Conservation (phyloP, 2,329 filamentous ascomycete species). For the Sporothrix protearum region DNA sequence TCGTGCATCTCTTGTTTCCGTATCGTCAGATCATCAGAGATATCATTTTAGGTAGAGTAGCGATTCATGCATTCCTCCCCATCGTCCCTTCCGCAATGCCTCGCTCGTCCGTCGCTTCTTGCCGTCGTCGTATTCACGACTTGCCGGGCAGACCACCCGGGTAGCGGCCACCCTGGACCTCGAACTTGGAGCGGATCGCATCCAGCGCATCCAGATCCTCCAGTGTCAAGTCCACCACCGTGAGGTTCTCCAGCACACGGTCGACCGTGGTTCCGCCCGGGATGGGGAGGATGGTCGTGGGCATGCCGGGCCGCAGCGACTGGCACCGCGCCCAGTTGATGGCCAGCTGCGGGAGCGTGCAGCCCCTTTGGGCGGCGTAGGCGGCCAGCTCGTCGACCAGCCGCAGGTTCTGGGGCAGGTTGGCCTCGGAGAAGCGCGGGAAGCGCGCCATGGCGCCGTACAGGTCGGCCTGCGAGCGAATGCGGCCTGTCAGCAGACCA, state of each 20-base stretch:
- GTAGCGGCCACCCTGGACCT: constrained; percentile 26
- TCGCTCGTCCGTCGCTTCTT: neutral
- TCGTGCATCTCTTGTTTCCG: too few species aligned
- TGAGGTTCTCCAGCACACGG: constrained; percentile 48
- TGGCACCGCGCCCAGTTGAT: constrained; percentile 56
- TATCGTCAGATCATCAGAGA: too few species aligned
- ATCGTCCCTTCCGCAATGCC: neutral
- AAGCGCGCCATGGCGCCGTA: constrained; percentile 24
- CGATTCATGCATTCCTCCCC: neutral
- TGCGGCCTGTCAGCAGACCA: constrained; percentile 34
- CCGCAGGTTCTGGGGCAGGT: constrained; percentile 50
- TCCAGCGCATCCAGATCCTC: constrained; percentile 42
- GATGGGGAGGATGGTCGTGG: constrained; percentile 48
- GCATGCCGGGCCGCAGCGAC: constrained; percentile 36
- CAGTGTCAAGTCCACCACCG: constrained; percentile 36
- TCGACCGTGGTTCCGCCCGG: constrained; percentile 39
- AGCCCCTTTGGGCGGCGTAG: constrained; percentile 47
- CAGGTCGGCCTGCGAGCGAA: constrained; percentile 14
- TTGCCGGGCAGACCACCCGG: neutral
- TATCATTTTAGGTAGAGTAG: neutral
- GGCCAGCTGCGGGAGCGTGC: constrained; percentile 51
- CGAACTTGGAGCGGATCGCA: constrained; percentile 23
- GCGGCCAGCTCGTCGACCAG: constrained; percentile 46
- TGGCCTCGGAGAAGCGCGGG: constrained; percentile 50
- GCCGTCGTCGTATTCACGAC: neutral